A percentile compares a stretch with the other conserved stretches of the same genome.
phyloP scores from a whole-genome alignment of 1,284 basidiomycete genomes.

The Trichosporon coremiiforme region DNA sequence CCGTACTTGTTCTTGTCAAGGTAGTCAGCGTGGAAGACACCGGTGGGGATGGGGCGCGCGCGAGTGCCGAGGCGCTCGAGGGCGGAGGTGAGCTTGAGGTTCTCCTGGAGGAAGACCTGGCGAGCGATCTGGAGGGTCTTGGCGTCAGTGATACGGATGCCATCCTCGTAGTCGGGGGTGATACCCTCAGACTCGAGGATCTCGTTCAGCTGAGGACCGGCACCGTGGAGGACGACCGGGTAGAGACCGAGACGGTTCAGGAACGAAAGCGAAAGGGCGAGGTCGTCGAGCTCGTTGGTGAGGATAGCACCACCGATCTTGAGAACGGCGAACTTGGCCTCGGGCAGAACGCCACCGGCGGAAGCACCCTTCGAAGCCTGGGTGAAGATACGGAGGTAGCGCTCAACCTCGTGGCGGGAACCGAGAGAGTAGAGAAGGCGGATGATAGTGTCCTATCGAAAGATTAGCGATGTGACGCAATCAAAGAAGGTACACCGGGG shows the following conservation, averaged over 20 bases:
- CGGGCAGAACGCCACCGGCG: conserved; percentile 55
- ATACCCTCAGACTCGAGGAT: conserved; percentile 88
- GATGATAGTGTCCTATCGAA: conserved; percentile 79
- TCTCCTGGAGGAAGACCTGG: conserved; percentile 93
- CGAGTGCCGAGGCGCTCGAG: conserved; percentile 90
- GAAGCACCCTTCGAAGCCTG: conserved; percentile 71
- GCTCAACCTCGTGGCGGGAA: conserved; percentile 91
- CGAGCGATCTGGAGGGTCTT: conserved; percentile 90
- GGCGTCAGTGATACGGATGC: conserved; percentile 90
- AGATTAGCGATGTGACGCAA: conserved; percentile 8
- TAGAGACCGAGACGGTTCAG: conserved; percentile 90
- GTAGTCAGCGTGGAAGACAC: conserved; percentile 93
- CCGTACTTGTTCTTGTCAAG: conserved; percentile 91
- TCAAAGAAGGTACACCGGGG: neutral
- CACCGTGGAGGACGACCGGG: conserved; percentile 91
- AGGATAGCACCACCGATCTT: conserved; percentile 93
- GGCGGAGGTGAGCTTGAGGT: conserved; percentile 84
- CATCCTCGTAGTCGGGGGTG: conserved; percentile 91
- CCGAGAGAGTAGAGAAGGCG: conserved; percentile 92
- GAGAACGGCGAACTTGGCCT: conserved; percentile 88
- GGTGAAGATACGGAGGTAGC: conserved; percentile 93
- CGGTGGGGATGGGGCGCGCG: conserved; percentile 91
- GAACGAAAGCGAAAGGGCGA: conserved; percentile 89
- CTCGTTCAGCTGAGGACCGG: conserved; percentile 89
- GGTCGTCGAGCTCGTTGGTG: conserved; percentile 78